Evolutionary conservation across 202 grass and related monocot species (phyloP), one percentile per base, ranked within the genome.

Genomic region (Setaria italica): DNA sequence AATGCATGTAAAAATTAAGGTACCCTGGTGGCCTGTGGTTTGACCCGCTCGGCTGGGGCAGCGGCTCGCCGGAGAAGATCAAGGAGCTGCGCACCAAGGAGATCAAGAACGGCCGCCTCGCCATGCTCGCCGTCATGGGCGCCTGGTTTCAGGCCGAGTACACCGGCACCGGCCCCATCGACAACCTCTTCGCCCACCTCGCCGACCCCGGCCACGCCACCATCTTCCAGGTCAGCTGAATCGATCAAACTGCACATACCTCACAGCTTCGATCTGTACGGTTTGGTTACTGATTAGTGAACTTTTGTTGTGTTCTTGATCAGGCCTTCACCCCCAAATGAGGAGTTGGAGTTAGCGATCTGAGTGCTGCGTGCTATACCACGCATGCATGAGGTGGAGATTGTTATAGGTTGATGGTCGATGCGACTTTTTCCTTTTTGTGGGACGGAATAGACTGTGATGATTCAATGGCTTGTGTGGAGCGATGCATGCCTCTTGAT

Each of bases 51-150:
- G 92, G 97, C 42, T 97, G 90, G 92, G 97, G 97, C 66, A 72
- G 20, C 76, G 97, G 88, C 37, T 92, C 90, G 41, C 92, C 97
- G 3, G 97, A 91, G 88, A 93, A 94, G 91, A 41, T 99, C 58
- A 99, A 88, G 91, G 97, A 99, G 78, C 89, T 99, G 85, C 92
- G 94, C 80, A 92, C 90, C 56, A 99, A 99, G 84, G 96, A 99
- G 84, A 96, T 99, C 85, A 99, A 99, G 91, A 99, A 95, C 56
- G 96, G 96, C 10, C 86, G 96, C 45, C 96, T 99, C 25, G 96
- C 96, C 69, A 99, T 99, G 96, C 88, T 99, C 80, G 97, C 97
- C 58, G 97, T 99, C 71, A 97, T 99, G 94, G 97, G 97, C 73
- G 97, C 97, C 47, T 99, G 97, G 97, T 99, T 99, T 81, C 97